Conservation (phyloP, 2,329 filamentous ascomycete genomes). For the Trichoderma lentiforme region DNA sequence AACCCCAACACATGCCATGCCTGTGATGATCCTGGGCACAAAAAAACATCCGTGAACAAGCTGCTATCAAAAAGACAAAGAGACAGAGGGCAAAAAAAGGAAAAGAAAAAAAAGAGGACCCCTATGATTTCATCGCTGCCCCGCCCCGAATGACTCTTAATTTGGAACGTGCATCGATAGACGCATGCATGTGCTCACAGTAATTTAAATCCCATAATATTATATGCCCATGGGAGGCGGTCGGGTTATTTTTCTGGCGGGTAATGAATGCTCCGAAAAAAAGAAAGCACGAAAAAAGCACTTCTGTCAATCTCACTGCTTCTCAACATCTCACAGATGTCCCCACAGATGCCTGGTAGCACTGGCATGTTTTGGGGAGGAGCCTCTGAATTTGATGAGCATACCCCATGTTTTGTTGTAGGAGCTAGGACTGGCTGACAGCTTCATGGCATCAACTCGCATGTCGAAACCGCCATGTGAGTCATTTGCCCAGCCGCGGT, state of each 20-base stretch:
- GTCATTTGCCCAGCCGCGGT: constrained; percentile 3
- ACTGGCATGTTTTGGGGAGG: not conserved
- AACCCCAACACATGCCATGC: constrained; percentile 2
- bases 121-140: constrained; percentile 30
- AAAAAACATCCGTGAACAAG: not conserved
- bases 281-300: not conserved
- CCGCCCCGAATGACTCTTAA: constrained; percentile 9
- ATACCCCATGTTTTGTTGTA: not conserved
- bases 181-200: constrained; percentile 1
- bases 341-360: not conserved
- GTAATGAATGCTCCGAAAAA: constrained; percentile 1
- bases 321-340: not conserved
- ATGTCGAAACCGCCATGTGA: constrained; percentile 13
- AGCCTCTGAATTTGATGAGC: not conserved
- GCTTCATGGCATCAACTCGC: not conserved
- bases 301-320: not conserved
- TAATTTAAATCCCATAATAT: not conserved
- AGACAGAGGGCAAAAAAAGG: not conserved
- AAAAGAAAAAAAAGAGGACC: constrained; percentile 22
- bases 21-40: not conserved
- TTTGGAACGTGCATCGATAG: constrained; percentile 15
- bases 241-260: constrained; percentile 4
- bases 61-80: not conserved
- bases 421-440: not conserved
- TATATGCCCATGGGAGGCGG: not conserved